These are phyloP conservation scores for Hordeum vulgare DNA, from an alignment of 176 grass and related monocot species.

Conservation along the genomic window DNA sequence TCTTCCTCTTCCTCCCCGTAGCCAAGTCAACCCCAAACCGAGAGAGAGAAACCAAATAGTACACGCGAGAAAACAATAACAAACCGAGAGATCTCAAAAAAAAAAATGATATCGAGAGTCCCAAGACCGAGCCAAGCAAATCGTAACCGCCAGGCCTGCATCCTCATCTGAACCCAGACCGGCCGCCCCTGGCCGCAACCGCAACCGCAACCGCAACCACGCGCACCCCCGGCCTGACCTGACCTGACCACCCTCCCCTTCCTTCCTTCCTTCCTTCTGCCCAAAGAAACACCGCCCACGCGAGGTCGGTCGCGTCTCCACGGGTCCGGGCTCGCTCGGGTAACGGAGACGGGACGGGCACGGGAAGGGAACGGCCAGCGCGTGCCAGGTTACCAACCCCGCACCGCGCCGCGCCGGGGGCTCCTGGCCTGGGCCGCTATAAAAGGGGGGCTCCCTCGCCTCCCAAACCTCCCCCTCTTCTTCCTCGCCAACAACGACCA, in stretches of 20 bases:
- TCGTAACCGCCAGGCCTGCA: background rate
- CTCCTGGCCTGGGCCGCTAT: background rate
- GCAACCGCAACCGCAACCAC: background rate
- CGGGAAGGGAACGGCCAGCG: background rate
- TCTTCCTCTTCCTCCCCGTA: background rate
- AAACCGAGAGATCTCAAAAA: too few relatives aligned
- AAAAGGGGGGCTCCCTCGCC: background rate
- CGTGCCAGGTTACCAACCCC: background rate
- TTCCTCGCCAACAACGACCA: background rate
- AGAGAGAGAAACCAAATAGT: background rate
- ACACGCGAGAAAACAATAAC: background rate
- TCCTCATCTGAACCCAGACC: slow-evolving; percentile 4
- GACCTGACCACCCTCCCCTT: background rate
- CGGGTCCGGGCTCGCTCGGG: background rate
- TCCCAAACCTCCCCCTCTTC: background rate
- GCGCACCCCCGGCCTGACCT: background rate
- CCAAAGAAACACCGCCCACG: background rate
- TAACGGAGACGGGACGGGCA: background rate
- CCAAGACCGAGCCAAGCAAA: background rate
- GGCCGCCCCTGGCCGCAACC: background rate
- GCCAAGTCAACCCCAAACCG: background rate
- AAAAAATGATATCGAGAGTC: too few relatives aligned
- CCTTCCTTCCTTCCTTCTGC: background rate
- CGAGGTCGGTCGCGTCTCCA: background rate
- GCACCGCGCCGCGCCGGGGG: background rate